Conservation (phyloP, 2,329 filamentous ascomycete genomes). For the Madurella mycetomatis region DNA sequence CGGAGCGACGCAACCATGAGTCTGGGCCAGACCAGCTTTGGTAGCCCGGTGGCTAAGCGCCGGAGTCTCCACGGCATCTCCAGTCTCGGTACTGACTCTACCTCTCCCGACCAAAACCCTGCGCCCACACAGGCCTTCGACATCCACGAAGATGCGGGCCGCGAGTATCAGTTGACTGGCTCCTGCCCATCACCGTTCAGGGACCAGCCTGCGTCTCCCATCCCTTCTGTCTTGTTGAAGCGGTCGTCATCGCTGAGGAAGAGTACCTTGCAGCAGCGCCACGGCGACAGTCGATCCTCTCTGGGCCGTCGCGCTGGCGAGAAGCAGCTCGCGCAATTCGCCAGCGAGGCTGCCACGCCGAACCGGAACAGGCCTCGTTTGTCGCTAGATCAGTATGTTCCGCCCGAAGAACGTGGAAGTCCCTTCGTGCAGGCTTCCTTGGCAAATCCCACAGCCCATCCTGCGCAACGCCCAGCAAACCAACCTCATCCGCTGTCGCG, state of each 20-base stretch:
- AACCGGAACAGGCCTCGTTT: constrained; percentile 63
- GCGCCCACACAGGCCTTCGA: constrained; percentile 44
- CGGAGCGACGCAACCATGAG: constrained; percentile 88
- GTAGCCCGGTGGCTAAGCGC: constrained; percentile 86
- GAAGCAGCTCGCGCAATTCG: constrained; percentile 48
- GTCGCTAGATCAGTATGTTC: constrained; percentile 73
- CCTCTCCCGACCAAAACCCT: constrained; percentile 66
- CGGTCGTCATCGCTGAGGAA: constrained; percentile 74
- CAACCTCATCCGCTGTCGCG: constrained; percentile 81
- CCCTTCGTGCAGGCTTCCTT: constrained; percentile 56
- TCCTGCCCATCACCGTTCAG: constrained; percentile 29
- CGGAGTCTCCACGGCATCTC: constrained; percentile 77
- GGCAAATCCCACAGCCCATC: constrained; percentile 51
- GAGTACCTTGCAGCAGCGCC: constrained; percentile 82
- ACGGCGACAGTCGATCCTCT: constrained; percentile 59
- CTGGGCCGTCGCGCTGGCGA: constrained; percentile 58
- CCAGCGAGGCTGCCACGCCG: constrained; percentile 52
- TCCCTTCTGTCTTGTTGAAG: constrained; percentile 56
- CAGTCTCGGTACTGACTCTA: constrained; percentile 60
- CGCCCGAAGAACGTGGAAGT: constrained; percentile 58
- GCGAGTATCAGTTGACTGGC: constrained; percentile 52
- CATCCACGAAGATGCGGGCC: constrained; percentile 37
- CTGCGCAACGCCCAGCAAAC: constrained; percentile 41
- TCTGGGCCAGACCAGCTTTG: constrained; percentile 69
- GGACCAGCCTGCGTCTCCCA: constrained; percentile 42